Conservation (phyloP, 2,329 filamentous ascomycete species). For the Scedosporium dehoogii region DNA sequence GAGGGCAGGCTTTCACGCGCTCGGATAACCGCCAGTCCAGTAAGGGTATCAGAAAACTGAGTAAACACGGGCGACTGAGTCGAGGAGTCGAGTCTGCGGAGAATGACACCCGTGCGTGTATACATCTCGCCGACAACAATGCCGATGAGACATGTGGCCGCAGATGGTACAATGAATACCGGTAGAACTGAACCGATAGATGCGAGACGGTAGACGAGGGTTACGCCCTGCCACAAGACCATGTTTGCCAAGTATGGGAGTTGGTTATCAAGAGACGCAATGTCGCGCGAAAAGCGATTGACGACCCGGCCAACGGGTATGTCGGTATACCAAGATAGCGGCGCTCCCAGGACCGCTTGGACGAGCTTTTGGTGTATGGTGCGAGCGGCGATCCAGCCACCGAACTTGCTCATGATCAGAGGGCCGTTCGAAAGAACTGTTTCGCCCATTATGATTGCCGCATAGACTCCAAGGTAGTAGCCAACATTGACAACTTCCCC, state of each 20-base stretch:
- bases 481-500: constrained; percentile 31
- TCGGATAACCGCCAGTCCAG: constrained; percentile 31
- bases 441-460: constrained; percentile 32
- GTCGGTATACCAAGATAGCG: constrained; percentile 47
- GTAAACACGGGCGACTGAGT: constrained; percentile 37
- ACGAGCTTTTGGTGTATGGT: constrained; percentile 43
- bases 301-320: constrained; percentile 42
- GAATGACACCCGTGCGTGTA: constrained; percentile 31
- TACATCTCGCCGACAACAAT: constrained; percentile 31
- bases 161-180: constrained; percentile 36
- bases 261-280: constrained; percentile 41
- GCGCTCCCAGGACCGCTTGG: constrained; percentile 39
- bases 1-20: constrained; percentile 30
- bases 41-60: constrained; percentile 32
- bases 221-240: constrained; percentile 30
- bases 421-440: constrained; percentile 29
- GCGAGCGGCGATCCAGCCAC: constrained; percentile 45
- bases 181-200: constrained; percentile 42
- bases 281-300: constrained; percentile 48
- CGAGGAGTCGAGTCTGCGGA: constrained; percentile 35
- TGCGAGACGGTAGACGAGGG: constrained; percentile 34
- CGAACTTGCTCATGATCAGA: constrained; percentile 40
- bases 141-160: constrained; percentile 33
- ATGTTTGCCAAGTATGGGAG: constrained; percentile 34
- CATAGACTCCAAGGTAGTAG: constrained; percentile 45